These are phyloP conservation scores for Cyanidioschyzon merolae DNA, from an alignment of 23 red algal species.

Conservation along the genomic window DNA sequence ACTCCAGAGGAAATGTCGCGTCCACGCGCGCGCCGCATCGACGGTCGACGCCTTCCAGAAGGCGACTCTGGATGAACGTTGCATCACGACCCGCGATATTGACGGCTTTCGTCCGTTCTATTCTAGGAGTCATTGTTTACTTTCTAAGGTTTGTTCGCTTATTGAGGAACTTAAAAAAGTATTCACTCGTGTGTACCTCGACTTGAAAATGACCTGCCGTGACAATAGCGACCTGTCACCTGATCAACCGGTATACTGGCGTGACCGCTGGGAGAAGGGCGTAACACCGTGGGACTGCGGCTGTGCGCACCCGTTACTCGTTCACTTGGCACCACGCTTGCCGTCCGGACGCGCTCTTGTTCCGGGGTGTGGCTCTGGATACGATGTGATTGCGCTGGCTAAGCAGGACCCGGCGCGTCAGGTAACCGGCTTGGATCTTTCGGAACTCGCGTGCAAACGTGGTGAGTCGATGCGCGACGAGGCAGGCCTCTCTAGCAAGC, in stretches of 20 bases:
- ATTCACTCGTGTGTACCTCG: background rate
- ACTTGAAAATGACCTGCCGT: background rate
- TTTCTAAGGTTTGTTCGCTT: too few relatives aligned
- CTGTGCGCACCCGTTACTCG: constrained; percentile 5
- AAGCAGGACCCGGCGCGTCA: constrained; percentile 5
- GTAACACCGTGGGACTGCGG: background rate
- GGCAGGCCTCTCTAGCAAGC: constrained; percentile 14
- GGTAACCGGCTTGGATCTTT: constrained; percentile 53
- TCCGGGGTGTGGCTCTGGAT: constrained; percentile 67
- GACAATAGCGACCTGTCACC: background rate
- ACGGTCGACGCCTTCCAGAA: too few relatives aligned
- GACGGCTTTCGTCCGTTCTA: too few relatives aligned
- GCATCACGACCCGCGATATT: too few relatives aligned
- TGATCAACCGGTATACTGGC: background rate
- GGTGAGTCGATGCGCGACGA: constrained; percentile 25
- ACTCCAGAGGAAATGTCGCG: too few relatives aligned
- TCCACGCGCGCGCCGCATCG: too few relatives aligned
- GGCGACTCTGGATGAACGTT: too few relatives aligned
- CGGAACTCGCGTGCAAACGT: constrained; percentile 21
- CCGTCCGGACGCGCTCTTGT: constrained; percentile 31
- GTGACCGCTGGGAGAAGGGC: background rate
- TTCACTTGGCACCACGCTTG: constrained; percentile 1
- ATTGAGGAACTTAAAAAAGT: background rate
- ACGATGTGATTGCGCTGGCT: constrained; percentile 51
- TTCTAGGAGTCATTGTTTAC: too few relatives aligned